phyloP scores from a whole-genome alignment of 2,329 filamentous ascomycete genomes.

The Aspergillus sp. region DNA sequence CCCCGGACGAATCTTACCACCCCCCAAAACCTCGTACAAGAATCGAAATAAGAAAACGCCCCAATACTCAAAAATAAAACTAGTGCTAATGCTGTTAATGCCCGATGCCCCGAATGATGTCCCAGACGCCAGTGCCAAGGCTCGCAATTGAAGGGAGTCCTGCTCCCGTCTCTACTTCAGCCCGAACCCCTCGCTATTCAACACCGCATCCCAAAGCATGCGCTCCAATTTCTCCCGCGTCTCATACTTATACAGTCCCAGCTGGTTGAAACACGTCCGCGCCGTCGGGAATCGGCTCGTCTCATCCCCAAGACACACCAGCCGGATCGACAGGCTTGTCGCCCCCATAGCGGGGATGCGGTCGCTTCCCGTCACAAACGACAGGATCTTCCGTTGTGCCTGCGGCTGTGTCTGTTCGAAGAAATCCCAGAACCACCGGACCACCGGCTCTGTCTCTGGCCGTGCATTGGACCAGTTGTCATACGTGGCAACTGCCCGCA shows the following conservation, averaged over 20 bases:
- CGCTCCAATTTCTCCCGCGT: slow-evolving; percentile 67
- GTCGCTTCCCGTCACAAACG: slow-evolving; percentile 88
- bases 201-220: slow-evolving; percentile 82
- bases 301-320: slow-evolving; percentile 76
- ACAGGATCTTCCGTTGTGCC: slow-evolving; percentile 75
- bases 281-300: slow-evolving; percentile 76
- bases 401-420: slow-evolving; percentile 66
- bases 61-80: background rate
- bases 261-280: slow-evolving; percentile 85
- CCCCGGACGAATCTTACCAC: background rate
- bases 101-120: background rate
- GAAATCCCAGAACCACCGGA: slow-evolving; percentile 87
- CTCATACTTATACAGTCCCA: slow-evolving; percentile 74
- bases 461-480: slow-evolving; percentile 69
- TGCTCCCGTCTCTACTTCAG: slow-evolving; percentile 56
- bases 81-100: background rate
- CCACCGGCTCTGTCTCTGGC: slow-evolving; percentile 64
- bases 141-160: slow-evolving; percentile 10
- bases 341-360: slow-evolving; percentile 86
- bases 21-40: background rate
- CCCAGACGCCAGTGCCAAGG: slow-evolving; percentile 1
- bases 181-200: slow-evolving; percentile 89
- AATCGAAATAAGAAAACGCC: background rate
- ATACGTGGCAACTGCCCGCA: slow-evolving; percentile 76
- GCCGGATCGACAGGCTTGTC: slow-evolving; percentile 73